Evolutionary conservation across 306 rosid species (phyloP).

Genomic region (Citrullus colocynthis): DNA sequence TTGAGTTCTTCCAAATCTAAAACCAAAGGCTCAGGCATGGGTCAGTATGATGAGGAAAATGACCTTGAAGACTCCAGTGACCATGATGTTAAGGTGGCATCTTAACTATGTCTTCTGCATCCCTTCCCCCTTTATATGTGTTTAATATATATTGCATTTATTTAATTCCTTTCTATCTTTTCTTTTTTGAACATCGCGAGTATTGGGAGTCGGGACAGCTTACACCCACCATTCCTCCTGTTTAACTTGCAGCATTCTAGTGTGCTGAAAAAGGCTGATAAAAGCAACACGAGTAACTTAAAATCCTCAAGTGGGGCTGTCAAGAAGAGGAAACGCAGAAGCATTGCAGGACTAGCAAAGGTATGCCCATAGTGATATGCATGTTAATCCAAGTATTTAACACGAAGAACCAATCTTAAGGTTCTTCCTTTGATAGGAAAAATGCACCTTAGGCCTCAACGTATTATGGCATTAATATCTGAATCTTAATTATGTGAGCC

Average conservation of each 20-base stretch:
- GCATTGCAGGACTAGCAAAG: constrained; percentile 53
- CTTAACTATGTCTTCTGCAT: background rate
- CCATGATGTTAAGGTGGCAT: constrained; percentile 33
- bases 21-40: constrained; percentile 28
- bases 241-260: constrained; percentile 43
- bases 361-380: constrained; percentile 24
- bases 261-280: constrained; percentile 23
- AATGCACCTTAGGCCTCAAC: background rate
- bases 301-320: constrained; percentile 29
- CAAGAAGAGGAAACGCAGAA: constrained; percentile 60
- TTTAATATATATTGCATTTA: background rate
- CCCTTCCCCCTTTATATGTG: background rate
- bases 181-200: background rate
- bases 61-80: constrained; percentile 35
- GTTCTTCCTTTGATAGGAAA: background rate
- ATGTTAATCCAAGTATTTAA: background rate
- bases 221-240: constrained; percentile 6
- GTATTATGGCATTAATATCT: background rate
- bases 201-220: background rate
- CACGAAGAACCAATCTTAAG: background rate
- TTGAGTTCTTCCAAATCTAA: constrained; percentile 31
- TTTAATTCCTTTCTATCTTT: background rate
- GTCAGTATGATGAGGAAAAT: constrained; percentile 26
- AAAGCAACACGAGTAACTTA: constrained; percentile 23
- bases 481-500: background rate